A percentile compares a stretch with the other conserved stretches of the same genome.
Conservation (phyloP, 495 filamentous ascomycete genomes). For the Acidiella bohemica region DNA sequence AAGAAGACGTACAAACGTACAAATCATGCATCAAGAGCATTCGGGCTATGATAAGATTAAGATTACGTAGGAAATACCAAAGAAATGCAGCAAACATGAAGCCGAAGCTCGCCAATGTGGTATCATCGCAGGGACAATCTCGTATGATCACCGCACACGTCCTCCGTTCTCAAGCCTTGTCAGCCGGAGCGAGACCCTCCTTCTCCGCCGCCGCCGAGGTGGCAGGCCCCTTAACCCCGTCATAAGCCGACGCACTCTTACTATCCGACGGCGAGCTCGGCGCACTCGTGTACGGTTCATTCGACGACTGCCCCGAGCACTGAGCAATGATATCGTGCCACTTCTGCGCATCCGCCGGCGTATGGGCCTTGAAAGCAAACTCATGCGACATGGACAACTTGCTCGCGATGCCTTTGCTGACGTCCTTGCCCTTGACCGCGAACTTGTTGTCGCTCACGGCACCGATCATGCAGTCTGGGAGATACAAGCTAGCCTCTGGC, state of each 20-base stretch:
- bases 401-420: conserved; percentile 40
- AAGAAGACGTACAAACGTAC: too few relatives aligned
- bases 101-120: too few relatives aligned
- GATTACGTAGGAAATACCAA: too few relatives aligned
- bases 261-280: conserved; percentile 14
- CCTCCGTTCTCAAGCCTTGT: too few relatives aligned
- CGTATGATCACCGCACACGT: too few relatives aligned
- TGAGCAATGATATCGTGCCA: conserved; percentile 60
- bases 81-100: too few relatives aligned
- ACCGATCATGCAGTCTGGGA: conserved; percentile 80
- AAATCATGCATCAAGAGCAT: too few relatives aligned
- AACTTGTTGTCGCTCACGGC: conserved; percentile 68
- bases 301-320: conserved; percentile 24
- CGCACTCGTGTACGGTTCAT: conserved; percentile 21
- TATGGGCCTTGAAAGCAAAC: conserved; percentile 59
- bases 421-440: conserved; percentile 88
- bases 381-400: conserved; percentile 50
- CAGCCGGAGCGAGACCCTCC: too few relatives aligned
- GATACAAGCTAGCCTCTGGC: conserved; percentile 78
- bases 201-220: too few relatives aligned
- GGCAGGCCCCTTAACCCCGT: background rate
- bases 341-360: conserved; percentile 56
- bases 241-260: background rate
- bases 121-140: too few relatives aligned
- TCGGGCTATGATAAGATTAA: too few relatives aligned